Base-by-base conservation (phyloP, 2,329 filamentous ascomycete species). In the Zymoseptoria crescenta region DNA sequence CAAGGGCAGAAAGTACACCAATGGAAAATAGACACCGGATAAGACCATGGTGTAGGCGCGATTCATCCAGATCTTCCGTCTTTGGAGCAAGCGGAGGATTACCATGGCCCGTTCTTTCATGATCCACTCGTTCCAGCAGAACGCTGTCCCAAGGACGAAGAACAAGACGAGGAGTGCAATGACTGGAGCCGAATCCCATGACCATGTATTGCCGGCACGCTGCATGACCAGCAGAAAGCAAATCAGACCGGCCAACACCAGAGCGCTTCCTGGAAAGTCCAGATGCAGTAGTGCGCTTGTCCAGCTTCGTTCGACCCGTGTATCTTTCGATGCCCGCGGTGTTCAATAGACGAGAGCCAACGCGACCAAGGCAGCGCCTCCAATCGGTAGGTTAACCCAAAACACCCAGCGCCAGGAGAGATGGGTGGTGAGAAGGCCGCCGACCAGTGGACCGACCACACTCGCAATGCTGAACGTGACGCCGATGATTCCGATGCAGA, bases 131-230 rank as follows among this genome's bases (percentile, higher is more conserved):
- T 77, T 55, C 8, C 62, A 68, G 41, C 77, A 60, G 69, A 80
- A 80, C 21, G 66, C 70, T 0, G 81, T 71, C 9, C 81, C 63
- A 35, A 77, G 74, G 16, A 77, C 29, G 21, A 57, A 72, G 58
- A 75, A 77, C 9, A 78, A 52, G 51, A 77, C 73, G n/a, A 79
- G 67, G 2, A 78, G 72, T 3, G 70, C 75, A 56, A 80, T 77
- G 63, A 80, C 76, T 29, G 73, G 71, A 5, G 67, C 74, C 57
- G 69, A 72, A 7, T 66, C 69, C 78, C 65, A 71, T 8, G 64
- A 65, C 56, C 78, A 79, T 56, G 72, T 77, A 59, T 70, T 73
- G 27, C 78, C 78, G 51, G 77, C 78, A 77, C 77, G 80, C 56
- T 79, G 76, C 6, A 80, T 72, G 30, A 77, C 78, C 0, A 54